These are phyloP conservation scores for Berkeleyomyces basicola DNA, from an alignment of 2,329 filamentous ascomycete species.

Conservation along the genomic window DNA sequence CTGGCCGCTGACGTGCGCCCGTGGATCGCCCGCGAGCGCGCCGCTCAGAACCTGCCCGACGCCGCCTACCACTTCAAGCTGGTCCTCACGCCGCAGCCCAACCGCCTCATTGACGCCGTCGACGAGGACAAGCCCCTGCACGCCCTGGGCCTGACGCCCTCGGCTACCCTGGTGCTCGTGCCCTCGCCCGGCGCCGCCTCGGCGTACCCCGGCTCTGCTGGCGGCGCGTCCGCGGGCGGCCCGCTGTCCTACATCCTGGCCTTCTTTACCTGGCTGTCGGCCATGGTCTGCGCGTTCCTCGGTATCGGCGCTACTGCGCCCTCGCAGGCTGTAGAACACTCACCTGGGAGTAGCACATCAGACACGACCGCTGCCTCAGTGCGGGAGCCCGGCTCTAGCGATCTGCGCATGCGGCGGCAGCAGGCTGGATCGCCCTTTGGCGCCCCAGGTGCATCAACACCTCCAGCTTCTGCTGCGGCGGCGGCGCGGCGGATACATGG, in stretches of 20 bases:
- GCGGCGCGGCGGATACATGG: slow-evolving; percentile 16
- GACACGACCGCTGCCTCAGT: neutral
- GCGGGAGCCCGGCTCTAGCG: neutral
- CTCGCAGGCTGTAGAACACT: too few relatives aligned
- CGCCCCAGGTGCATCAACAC: neutral
- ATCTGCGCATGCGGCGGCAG: slow-evolving; percentile 8
- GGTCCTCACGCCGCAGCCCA: slow-evolving; percentile 63
- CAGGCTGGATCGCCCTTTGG: neutral
- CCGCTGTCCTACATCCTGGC: slow-evolving; percentile 20
- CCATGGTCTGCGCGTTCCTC: neutral
- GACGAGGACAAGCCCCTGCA: slow-evolving; percentile 56
- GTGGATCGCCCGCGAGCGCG: slow-evolving; percentile 56
- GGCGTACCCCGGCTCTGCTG: slow-evolving; percentile 23
- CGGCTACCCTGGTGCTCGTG: slow-evolving; percentile 66
- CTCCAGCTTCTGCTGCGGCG: neutral
- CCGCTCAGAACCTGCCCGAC: slow-evolving; percentile 35
- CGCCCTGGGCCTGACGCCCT: slow-evolving; percentile 59
- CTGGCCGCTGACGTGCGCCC: slow-evolving; percentile 50
- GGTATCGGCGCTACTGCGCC: slow-evolving; percentile 1
- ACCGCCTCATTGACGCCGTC: slow-evolving; percentile 51
- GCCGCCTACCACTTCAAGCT: slow-evolving; percentile 60
- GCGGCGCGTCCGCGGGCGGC: slow-evolving; percentile 10
- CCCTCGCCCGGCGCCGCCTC: slow-evolving; percentile 37
- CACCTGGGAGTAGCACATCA: too few relatives aligned
- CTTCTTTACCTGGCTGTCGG: slow-evolving; percentile 24